Base-by-base conservation (phyloP, 768 basidiomycete genomes). In the Hericium alpestre region DNA sequence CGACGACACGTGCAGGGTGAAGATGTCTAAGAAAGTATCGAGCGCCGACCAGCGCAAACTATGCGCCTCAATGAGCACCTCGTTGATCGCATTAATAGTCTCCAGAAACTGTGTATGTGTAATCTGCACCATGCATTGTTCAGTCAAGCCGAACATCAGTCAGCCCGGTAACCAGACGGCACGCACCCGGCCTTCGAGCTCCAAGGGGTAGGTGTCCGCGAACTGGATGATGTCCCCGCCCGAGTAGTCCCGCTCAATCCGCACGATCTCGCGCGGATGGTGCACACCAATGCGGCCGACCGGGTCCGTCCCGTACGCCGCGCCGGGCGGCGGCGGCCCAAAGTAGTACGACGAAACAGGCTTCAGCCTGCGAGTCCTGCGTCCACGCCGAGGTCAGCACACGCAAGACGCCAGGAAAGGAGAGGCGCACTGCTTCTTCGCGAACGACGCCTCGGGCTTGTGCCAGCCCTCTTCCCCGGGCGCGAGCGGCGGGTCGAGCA, bases 211-310 rank as follows among this genome's bases (percentile, higher is more conserved):
- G 61, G 86, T 82, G 0, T 91, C 80, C 38, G 90, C 79, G 69
- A 99, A 96, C 71, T 97, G 95, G 32, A 84, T 79, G 7, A 94
- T 74, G 67, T 98, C 95, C 2, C 95, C 96, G 0, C 85, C 84
- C 13, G 76, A 81, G 68, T 96, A 99, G 69, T 99, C 96, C 54
- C 96, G 74, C 70, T 98, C 95, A 43, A 99, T 74, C 48, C 95
- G 78, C 53, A 99, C 74, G 57, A 99, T 81, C 73, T 97, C 95
- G 54, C 94, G 83, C 15, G 95, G 94, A 63, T 90, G 84, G 67
- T 96, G 90, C 22, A 86, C 71, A 2, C 93, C 94, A 57, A 98
- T 87, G 53, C 86, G 84, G 1, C 95, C 95, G 6, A 86, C 72
- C 9, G 91, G 91, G 1, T 77, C 71, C 0, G 87, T 90, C 2